phyloP scores from a whole-genome alignment of 2,329 filamentous ascomycete species.

The Diaporthe longicolla region DNA sequence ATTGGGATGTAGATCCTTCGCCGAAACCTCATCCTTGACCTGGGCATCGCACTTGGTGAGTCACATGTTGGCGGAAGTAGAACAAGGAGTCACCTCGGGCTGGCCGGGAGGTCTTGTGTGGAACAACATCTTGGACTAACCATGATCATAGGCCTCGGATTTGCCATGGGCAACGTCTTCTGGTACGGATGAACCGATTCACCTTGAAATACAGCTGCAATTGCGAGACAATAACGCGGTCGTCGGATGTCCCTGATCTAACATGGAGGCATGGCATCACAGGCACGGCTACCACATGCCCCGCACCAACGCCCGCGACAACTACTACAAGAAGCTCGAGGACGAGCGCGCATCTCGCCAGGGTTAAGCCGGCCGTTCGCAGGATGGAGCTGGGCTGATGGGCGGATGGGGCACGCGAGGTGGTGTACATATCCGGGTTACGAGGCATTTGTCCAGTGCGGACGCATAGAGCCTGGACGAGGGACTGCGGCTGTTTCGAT shows the following conservation, averaged over 20 bases:
- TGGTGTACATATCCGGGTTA: slow-evolving; percentile 35
- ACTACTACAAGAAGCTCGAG: slow-evolving; percentile 72
- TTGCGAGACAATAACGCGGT: neutral
- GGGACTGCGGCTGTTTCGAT: slow-evolving; percentile 42
- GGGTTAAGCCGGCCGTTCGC: slow-evolving; percentile 18
- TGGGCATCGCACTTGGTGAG: slow-evolving; percentile 70
- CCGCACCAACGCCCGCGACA: slow-evolving; percentile 70
- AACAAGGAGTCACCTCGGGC: neutral
- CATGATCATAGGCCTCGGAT: slow-evolving; percentile 62
- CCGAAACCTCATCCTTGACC: slow-evolving; percentile 70
- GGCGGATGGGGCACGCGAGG: neutral
- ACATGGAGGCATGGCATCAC: slow-evolving; percentile 29
- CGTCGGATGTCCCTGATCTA: slow-evolving; percentile 17
- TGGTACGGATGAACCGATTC: slow-evolving; percentile 61
- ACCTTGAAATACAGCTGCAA: neutral
- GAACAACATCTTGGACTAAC: slow-evolving; percentile 52
- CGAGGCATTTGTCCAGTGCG: slow-evolving; percentile 14
- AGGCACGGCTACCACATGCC: slow-evolving; percentile 76
- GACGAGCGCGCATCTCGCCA: slow-evolving; percentile 63
- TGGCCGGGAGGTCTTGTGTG: neutral
- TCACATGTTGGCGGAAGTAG: slow-evolving; percentile 40
- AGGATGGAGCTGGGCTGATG: neutral
- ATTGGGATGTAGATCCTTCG: slow-evolving; percentile 67
- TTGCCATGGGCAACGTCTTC: slow-evolving; percentile 68
- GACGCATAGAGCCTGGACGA: slow-evolving; percentile 36